phyloP scores from a whole-genome alignment of 192 early-diverging fungal species.

The Podila clonocystis region DNA sequence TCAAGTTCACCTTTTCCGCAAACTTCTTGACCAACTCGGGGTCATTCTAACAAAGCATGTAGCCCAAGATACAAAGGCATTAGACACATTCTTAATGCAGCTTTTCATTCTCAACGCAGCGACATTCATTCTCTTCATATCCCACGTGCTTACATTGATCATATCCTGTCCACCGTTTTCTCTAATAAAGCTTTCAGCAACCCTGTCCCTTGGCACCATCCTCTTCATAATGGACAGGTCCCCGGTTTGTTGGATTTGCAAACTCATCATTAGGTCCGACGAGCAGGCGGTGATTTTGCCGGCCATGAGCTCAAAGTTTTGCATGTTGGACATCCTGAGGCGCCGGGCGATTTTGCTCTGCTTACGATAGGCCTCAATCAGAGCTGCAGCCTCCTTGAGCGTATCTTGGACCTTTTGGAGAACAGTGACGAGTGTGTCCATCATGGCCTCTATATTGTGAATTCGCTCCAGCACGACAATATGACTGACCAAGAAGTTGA shows the following conservation, averaged over 20 bases:
- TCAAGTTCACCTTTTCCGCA: constrained; percentile 45
- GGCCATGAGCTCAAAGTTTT: constrained; percentile 52
- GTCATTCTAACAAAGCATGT: constrained; percentile 17
- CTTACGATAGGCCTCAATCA: constrained; percentile 60
- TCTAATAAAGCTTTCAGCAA: constrained; percentile 53
- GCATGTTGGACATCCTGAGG: constrained; percentile 59
- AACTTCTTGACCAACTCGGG: constrained; percentile 53
- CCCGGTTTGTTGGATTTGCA: constrained; percentile 65
- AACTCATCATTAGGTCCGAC: constrained; percentile 61
- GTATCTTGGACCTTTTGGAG: constrained; percentile 51
- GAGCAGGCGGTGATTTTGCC: constrained; percentile 50
- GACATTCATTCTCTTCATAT: neutral
- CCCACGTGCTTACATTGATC: constrained; percentile 32
- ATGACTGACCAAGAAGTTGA: constrained; percentile 59
- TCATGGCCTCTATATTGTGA: constrained; percentile 48
- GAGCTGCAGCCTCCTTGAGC: constrained; percentile 50
- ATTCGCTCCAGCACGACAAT: constrained; percentile 61
- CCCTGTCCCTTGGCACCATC: constrained; percentile 50
- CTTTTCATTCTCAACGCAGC: neutral
- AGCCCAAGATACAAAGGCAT: neutral
- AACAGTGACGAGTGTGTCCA: constrained; percentile 45
- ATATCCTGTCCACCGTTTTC: constrained; percentile 49
- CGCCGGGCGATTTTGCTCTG: constrained; percentile 60
- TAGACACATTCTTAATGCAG: neutral
- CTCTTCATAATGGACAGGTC: constrained; percentile 54